Base-by-base conservation (phyloP, 805 yeast genomes). In the Ogataea chonburiensis region DNA sequence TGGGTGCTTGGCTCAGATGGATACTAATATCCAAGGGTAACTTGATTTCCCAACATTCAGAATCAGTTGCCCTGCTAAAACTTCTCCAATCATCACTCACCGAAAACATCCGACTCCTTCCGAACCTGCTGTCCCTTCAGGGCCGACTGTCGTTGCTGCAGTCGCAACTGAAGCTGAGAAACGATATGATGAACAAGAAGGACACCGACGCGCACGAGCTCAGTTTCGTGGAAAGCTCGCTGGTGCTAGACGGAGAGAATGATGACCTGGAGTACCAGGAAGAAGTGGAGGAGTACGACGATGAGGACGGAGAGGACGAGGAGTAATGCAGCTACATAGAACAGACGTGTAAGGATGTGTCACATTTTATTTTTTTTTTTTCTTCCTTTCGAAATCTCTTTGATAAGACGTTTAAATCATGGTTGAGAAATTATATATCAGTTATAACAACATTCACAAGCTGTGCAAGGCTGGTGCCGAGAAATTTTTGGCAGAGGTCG, bases 371-470 rank as follows among this genome's bases (percentile, higher is more conserved):
- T 30, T 27, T 38, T 30, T 31, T 34, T 34, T 31, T 28, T 24
- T 30, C 13, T 30, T 19, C n/a, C n/a, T 9, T n/a, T 7, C 19
- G n/a, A 23, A 31, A 5, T 23, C 14, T 33, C 24, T 31, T 11
- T 10, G 31, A 31, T 31, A 25, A 21, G 38, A 34, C 14, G 18
- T 12, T 10, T n/a, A 16, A 13, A 47, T 34, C 13, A 64, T 63
- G 69, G 46, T 59, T 5, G 71, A 72, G 23, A 77, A 75, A 53
- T 52, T 68, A 32, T 83, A 77, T 63, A 78, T 86, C 47, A 79
- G 89, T 14, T 86, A 86, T 71, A 81, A 86, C 66, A 72, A 79
- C 54, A 78, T 86, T 41, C 95, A 86, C 68, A 86, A 86, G 67
- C 70, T 83, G 42, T 86, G 95, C 59, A 86, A 83, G 63, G 41